Percentiles rank a stretch among this genome's conserved stretches.
These are phyloP conservation scores for Dillenia suffruticosa DNA, from an alignment of 164 flowering plant genomes.

Conservation along the genomic window DNA sequence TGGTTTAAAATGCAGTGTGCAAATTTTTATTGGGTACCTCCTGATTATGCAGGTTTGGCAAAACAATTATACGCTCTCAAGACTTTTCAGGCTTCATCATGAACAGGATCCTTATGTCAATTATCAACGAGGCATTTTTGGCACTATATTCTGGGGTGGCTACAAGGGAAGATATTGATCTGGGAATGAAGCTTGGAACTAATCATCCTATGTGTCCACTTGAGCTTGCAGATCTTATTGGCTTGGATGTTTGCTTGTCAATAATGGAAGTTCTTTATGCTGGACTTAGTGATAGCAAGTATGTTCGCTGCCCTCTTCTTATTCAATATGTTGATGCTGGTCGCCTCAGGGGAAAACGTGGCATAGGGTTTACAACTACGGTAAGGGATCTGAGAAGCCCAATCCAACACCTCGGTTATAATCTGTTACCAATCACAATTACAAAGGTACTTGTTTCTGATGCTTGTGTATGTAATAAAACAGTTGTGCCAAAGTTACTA, in stretches of 20 bases:
- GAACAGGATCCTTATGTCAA: constrained; percentile 90
- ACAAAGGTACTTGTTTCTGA: too few species aligned
- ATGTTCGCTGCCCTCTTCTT: constrained; percentile 89
- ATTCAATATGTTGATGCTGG: constrained; percentile 96
- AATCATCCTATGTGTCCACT: constrained; percentile 99
- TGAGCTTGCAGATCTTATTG: constrained; percentile 93
- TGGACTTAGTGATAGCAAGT: constrained; percentile 81
- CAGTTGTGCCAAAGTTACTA: too few species aligned
- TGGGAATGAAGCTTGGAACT: constrained; percentile 93
- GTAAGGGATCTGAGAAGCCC: constrained; percentile 19
- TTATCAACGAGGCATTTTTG: constrained; percentile 93
- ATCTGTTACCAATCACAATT: constrained; percentile 1
- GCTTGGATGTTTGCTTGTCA: constrained; percentile 82
- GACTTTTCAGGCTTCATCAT: constrained; percentile 90
- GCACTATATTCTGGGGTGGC: constrained; percentile 89
- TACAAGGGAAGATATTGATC: constrained; percentile 88
- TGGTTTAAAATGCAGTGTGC: too few species aligned
- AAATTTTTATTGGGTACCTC: too few species aligned
- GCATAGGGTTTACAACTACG: constrained; percentile 75
- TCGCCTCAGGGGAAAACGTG: constrained; percentile 76
- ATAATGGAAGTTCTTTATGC: constrained; percentile 84
- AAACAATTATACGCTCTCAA: constrained; percentile 77
- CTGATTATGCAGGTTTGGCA: constrained; percentile 62
- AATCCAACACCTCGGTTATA: constrained; percentile 39
- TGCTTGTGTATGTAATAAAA: too few species aligned